Conservation (phyloP, 177 flowering plant genomes). For the Vitis hybrid region DNA sequence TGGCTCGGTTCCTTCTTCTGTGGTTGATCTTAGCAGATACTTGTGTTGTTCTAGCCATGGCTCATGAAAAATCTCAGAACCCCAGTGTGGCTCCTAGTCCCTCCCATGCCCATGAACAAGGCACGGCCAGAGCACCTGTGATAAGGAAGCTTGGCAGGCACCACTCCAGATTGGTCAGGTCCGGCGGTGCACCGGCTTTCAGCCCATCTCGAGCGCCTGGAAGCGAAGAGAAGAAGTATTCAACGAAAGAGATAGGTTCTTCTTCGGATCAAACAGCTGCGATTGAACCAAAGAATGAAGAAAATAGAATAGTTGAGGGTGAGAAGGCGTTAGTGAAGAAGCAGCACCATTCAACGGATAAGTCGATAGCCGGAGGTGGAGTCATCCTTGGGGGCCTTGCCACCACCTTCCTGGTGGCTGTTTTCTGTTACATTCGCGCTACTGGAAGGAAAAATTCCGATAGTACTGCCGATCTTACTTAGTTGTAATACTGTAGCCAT, state of each 20-base stretch:
- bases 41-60: constrained; percentile 17
- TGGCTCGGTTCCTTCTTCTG: constrained; percentile 29
- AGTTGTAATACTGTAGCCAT: too few species aligned
- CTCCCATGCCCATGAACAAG: not conserved
- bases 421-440: constrained; percentile 60
- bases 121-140: constrained; percentile 2
- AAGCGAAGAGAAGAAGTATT: not conserved
- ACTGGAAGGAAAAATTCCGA: constrained; percentile 37
- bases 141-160: constrained; percentile 29
- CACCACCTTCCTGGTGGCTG: constrained; percentile 46
- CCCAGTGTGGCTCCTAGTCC: constrained; percentile 8
- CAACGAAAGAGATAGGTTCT: too few species aligned
- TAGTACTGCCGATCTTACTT: not conserved
- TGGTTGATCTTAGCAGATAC: constrained; percentile 16
- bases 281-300: constrained; percentile 5
- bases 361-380: constrained; percentile 58
- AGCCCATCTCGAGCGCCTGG: constrained; percentile 23
- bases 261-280: not conserved
- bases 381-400: constrained; percentile 66
- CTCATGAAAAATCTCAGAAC: not conserved
- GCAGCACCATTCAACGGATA: constrained; percentile 32
- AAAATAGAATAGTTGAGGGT: not conserved
- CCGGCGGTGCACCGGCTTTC: constrained; percentile 3
- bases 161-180: not conserved
- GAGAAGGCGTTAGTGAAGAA: constrained; percentile 1